Evolutionary conservation across 805 yeast species (phyloP), one percentile per base, ranked within the genome.

Genomic region (Novakomyces olei): DNA sequence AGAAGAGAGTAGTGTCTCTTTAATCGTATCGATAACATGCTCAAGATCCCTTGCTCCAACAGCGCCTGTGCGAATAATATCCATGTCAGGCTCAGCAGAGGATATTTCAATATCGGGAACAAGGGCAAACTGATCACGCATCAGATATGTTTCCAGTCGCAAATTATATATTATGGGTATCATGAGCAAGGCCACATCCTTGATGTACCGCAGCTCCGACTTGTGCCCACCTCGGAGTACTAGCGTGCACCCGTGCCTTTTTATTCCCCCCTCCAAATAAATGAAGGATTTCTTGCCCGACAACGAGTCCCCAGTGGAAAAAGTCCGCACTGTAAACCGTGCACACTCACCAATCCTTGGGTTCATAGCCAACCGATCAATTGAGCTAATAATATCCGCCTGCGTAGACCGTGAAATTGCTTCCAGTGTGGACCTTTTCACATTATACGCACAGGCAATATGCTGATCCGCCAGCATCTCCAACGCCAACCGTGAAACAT

Each of bases 341-440:
- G 61, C 66, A 51, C 96, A 85, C 5, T 58, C 55, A 0, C 98
- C 99, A 32, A 88, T 56, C 35, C 63, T 68, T 3, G 79, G 69
- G 26, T 59, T 62, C 41, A 71, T 63, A 8, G 88, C 78, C 9
- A 88, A 55, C 45, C 75, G 78, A 45, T 88, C 94, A 34, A 81
- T 74, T 0, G 95, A 74, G 15, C 73, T 69, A 15, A 79, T 75
- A 15, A 91, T 70, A 44, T 81, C 94, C 1, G 92, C 81, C 32
- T 68, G 71, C 0, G 93, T 75, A 39, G 80, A 60, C 34, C 80
- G 58, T 0, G 94, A 67, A 3, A 85, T 63, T 34, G 91, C 60
- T 39, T 72, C 75, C 27, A 88, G 64, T 1, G 81, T 83, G 41
- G 71, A 80, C 0, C 77, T 78, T 45, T 88, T 80, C 37, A 80